A percentile compares a stretch with the other conserved stretches of the same genome.
These are phyloP conservation scores for Xylaria intraflava DNA, from an alignment of 495 filamentous ascomycete genomes.

Conservation along the genomic window DNA sequence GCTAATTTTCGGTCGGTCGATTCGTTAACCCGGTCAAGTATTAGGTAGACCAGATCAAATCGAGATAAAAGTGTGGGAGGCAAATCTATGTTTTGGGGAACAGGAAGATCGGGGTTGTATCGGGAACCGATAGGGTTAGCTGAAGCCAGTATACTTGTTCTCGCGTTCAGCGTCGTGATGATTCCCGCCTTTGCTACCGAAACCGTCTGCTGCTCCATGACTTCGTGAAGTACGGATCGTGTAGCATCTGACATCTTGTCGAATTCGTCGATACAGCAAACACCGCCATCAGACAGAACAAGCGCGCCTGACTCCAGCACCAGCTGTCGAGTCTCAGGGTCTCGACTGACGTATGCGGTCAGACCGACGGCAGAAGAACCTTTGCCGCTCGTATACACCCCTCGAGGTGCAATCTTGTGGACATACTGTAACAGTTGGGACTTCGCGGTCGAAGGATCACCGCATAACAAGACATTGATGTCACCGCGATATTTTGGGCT, in stretches of 20 bases:
- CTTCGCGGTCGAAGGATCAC: constrained; percentile 93
- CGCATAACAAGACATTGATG: constrained; percentile 93
- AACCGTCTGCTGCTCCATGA: constrained; percentile 99
- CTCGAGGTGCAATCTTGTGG: constrained; percentile 93
- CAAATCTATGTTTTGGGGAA: constrained; percentile 96
- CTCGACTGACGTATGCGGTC: constrained; percentile 95
- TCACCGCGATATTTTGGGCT: constrained; percentile 93
- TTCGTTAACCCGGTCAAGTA: constrained; percentile 90
- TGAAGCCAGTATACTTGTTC: constrained; percentile 89
- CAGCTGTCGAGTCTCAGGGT: constrained; percentile 88
- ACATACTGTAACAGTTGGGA: constrained; percentile 92
- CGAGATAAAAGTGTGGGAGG: constrained; percentile 90
- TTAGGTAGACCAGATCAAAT: constrained; percentile 95
- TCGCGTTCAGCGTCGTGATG: constrained; percentile 94
- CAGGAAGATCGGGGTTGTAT: constrained; percentile 91
- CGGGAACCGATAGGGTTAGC: constrained; percentile 97
- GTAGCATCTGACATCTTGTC: constrained; percentile 99
- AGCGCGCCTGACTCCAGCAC: constrained; percentile 95
- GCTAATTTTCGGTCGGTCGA: constrained; percentile 79
- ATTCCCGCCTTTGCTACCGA: constrained; percentile 98
- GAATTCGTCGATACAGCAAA: constrained; percentile 99
- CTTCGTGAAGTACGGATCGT: constrained; percentile 93
- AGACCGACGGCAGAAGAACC: constrained; percentile 96
- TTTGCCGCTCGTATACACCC: constrained; percentile 96
- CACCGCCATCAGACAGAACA: constrained; percentile 90